Evolutionary conservation across 2,329 filamentous ascomycete species (phyloP).

Genomic region (Mycosphaerella sp.): DNA sequence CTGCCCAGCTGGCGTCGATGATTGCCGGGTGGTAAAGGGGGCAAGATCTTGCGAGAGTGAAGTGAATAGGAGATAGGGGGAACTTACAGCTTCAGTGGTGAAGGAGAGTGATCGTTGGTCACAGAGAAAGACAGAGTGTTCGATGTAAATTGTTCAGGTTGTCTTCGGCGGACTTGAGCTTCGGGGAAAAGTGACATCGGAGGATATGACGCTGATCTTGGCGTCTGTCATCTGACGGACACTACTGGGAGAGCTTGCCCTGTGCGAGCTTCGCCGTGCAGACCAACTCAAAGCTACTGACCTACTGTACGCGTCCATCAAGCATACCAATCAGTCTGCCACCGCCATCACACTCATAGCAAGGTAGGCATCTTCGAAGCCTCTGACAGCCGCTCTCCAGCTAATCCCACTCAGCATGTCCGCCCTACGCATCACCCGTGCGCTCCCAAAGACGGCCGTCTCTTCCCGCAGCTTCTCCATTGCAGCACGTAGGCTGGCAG

Average conservation of each 20-base stretch:
- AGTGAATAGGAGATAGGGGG: neutral
- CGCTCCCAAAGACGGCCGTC: conserved; percentile 34
- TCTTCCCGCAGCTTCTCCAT: conserved; percentile 38
- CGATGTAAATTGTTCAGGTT: neutral
- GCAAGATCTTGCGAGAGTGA: neutral
- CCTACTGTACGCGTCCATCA: neutral
- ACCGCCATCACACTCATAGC: neutral
- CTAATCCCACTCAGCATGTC: conserved; percentile 24
- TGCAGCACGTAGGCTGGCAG: conserved; percentile 39
- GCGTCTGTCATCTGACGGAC: neutral
- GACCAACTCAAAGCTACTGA: neutral
- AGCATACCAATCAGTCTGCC: neutral
- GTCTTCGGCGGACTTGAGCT: too few relatives aligned
- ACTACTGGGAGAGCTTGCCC: neutral
- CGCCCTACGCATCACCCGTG: conserved; percentile 34
- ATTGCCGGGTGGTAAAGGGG: too few relatives aligned
- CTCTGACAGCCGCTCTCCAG: neutral
- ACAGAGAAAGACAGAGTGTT: neutral
- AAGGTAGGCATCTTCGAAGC: neutral
- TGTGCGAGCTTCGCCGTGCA: neutral
- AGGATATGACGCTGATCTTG: neutral
- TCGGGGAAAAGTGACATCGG: too few relatives aligned
- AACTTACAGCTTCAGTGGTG: neutral
- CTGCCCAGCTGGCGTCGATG: too few relatives aligned
- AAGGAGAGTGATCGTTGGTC: neutral